Conservation (phyloP, 2,329 filamentous ascomycete species). For the Boeremia exigua region DNA sequence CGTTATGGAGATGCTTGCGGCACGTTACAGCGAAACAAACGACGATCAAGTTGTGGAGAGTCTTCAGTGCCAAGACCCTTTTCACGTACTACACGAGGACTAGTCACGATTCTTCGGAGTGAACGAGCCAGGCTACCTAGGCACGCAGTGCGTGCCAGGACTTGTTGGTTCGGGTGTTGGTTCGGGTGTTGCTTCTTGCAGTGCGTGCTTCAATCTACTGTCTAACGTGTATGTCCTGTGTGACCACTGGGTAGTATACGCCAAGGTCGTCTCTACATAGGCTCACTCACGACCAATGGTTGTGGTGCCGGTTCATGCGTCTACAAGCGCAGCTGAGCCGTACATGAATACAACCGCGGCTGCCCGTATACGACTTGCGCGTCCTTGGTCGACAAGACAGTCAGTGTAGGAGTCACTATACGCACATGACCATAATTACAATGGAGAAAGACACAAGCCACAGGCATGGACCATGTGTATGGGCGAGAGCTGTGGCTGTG, state of each 20-base stretch:
- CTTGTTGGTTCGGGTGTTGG: too few species aligned
- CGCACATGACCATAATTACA: constrained; percentile 4
- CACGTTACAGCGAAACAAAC: constrained; percentile 18
- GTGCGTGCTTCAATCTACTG: background rate
- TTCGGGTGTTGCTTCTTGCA: background rate
- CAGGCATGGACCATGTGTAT: constrained; percentile 23
- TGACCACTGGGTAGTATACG: background rate
- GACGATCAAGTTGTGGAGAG: constrained; percentile 15
- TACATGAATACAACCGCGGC: background rate
- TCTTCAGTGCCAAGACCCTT: constrained; percentile 1
- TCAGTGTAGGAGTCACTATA: constrained; percentile 19
- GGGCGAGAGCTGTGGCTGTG: constrained; percentile 30
- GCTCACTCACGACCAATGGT: background rate
- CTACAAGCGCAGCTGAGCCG: background rate
- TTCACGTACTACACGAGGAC: background rate
- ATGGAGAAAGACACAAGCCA: constrained; percentile 18
- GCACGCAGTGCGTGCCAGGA: too few species aligned
- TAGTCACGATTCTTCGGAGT: background rate
- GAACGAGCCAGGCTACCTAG: background rate
- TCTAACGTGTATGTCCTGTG: background rate
- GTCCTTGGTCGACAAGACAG: constrained; percentile 21
- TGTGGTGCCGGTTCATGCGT: background rate
- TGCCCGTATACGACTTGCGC: constrained; percentile 25
- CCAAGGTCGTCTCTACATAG: background rate
- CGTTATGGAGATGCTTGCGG: constrained; percentile 14